Base-by-base conservation (phyloP, 78 protist species). In the Pigoraptor vietnamica region DNA sequence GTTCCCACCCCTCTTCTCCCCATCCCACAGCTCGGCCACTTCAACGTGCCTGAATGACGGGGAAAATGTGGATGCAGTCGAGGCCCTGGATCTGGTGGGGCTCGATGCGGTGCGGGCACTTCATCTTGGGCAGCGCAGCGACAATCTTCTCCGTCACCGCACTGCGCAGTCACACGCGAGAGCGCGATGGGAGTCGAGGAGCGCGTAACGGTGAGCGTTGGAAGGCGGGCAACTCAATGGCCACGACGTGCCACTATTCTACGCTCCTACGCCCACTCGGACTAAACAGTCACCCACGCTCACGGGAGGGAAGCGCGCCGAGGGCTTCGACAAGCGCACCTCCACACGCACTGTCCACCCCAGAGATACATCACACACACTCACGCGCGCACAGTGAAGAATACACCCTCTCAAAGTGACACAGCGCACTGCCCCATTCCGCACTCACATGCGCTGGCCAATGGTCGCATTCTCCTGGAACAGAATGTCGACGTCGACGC, bases 1-100 rank as follows among this genome's bases (percentile, higher is more conserved):
- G n/a, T n/a, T n/a, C n/a, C n/a, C n/a, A n/a, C n/a, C n/a, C n/a
- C n/a, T n/a, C n/a, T n/a, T n/a, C n/a, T n/a, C n/a, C n/a, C n/a
- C n/a, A n/a, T n/a, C n/a, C n/a, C n/a, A n/a, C n/a, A n/a, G n/a
- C n/a, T n/a, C n/a, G n/a, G n/a, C n/a, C n/a, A n/a, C n/a, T n/a
- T n/a, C n/a, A n/a, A n/a, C n/a, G n/a, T n/a, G n/a, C 84, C 91
- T 91, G 93, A 40, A 98, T 88, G 34, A 96, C 96, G 39, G 96
- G 97, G 91, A 95, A 96, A 67, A 98, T 40, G 33, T 93, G 87
- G 37, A 37, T 34, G 93, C 79, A 96, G 88, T 98, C 96, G 2
- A 96, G 87, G 89, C 97, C 96, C 40, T 93, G 97, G 91, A 98
- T 95, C 83, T 98, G 99, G 37, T 96, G 97, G 40, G 99, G 93